Evolutionary conservation across 2,329 filamentous ascomycete genomes (phyloP).

Genomic region (Aphanocladium album): DNA sequence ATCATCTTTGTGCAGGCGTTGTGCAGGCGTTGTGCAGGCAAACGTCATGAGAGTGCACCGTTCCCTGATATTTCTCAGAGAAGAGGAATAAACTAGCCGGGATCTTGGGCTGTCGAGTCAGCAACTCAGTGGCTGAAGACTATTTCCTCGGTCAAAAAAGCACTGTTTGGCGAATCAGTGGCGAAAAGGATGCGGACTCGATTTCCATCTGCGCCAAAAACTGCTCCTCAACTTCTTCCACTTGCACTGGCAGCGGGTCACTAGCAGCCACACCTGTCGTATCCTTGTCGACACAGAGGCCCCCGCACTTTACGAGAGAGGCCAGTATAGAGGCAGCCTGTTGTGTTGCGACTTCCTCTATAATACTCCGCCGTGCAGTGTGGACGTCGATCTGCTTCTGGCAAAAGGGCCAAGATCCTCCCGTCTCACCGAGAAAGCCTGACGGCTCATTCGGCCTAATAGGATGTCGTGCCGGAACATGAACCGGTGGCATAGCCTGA

Average conservation of each 20-base stretch:
- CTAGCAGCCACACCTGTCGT: constrained; percentile 5
- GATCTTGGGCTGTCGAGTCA: neutral
- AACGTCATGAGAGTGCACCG: no score
- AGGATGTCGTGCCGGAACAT: constrained; percentile 1
- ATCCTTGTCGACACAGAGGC: neutral
- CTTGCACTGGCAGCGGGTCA: neutral
- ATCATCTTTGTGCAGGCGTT: neutral
- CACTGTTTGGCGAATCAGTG: neutral
- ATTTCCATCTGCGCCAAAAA: neutral
- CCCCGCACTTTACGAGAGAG: constrained; percentile 7
- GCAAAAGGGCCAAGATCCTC: constrained; percentile 2
- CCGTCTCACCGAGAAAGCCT: constrained; percentile 7
- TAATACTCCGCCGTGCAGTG: neutral
- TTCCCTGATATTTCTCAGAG: neutral
- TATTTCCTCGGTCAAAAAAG: neutral
- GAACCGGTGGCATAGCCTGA: neutral
- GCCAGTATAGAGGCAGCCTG: neutral
- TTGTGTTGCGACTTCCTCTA: neutral
- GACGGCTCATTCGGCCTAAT: neutral
- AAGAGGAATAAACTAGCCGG: neutral
- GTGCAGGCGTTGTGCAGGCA: no score
- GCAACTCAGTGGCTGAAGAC: neutral
- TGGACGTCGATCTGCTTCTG: constrained; percentile 9
- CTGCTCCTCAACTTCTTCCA: neutral
- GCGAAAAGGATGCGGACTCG: constrained; percentile 1